phyloP scores from a whole-genome alignment of 2,329 filamentous ascomycete species.

The Aspergillus uvarum region DNA sequence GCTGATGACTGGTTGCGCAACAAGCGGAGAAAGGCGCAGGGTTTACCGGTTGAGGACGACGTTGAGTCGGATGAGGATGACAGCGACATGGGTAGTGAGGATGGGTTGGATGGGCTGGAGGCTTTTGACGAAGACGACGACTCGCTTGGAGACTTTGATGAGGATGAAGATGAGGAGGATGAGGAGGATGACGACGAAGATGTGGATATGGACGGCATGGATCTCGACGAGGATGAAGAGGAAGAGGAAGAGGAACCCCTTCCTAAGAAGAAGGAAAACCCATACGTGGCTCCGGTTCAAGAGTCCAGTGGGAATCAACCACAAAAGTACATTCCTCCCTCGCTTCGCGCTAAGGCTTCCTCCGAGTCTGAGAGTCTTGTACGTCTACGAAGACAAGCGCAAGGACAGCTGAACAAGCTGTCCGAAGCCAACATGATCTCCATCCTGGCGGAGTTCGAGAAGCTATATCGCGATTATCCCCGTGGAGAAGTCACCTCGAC shows the following conservation, averaged over 20 bases:
- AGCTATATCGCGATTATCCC: slow-evolving; percentile 77
- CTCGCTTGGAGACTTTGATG: slow-evolving; percentile 20
- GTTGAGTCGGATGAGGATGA: slow-evolving; percentile 29
- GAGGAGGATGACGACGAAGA: slow-evolving; percentile 35
- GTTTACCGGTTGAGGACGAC: slow-evolving; percentile 23
- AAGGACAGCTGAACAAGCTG: slow-evolving; percentile 87
- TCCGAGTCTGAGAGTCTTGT: slow-evolving; percentile 66
- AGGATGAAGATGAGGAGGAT: slow-evolving; percentile 27
- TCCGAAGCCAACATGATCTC: slow-evolving; percentile 87
- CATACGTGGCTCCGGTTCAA: slow-evolving; percentile 73
- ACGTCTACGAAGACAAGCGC: slow-evolving; percentile 73
- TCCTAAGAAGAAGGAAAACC: slow-evolving; percentile 70
- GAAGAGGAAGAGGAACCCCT: slow-evolving; percentile 39
- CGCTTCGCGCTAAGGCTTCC: slow-evolving; percentile 64
- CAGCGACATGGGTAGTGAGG: slow-evolving; percentile 23
- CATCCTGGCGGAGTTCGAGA: slow-evolving; percentile 78
- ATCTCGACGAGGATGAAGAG: slow-evolving; percentile 27
- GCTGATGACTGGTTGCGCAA: slow-evolving; percentile 60
- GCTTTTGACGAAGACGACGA: slow-evolving; percentile 26
- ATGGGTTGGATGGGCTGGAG: slow-evolving; percentile 37
- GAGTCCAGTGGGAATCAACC: slow-evolving; percentile 45
- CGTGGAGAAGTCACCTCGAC: slow-evolving; percentile 85
- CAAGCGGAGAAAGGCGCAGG: slow-evolving; percentile 56
- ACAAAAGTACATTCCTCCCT: slow-evolving; percentile 85
- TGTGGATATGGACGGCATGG: slow-evolving; percentile 22